phyloP scores from a whole-genome alignment of 2,329 filamentous ascomycete genomes.

The Thermoascus crustaceus region DNA sequence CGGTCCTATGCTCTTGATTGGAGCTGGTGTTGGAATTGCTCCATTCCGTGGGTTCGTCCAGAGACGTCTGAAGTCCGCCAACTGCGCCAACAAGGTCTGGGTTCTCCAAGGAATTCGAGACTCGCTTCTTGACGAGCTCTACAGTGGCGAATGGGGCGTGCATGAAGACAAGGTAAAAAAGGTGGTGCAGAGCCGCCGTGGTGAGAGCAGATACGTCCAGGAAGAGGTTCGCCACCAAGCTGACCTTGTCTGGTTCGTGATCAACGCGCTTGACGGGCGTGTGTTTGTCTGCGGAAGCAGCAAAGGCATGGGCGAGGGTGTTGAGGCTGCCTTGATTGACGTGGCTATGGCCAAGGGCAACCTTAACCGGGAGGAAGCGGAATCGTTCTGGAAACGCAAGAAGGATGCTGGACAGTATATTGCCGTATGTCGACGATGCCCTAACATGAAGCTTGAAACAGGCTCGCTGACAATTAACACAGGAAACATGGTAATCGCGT shows the following conservation, averaged over 20 bases:
- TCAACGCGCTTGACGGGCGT: conserved; percentile 90
- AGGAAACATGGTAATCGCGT: too few relatives aligned
- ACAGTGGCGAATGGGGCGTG: conserved; percentile 91
- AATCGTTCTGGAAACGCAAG: conserved; percentile 85
- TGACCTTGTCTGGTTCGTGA: conserved; percentile 96
- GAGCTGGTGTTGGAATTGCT: conserved; percentile 91
- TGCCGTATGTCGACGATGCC: conserved; percentile 61
- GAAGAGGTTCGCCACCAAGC: conserved; percentile 88
- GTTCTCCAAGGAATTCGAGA: conserved; percentile 92
- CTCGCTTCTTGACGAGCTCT: conserved; percentile 88
- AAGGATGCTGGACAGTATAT: conserved; percentile 92
- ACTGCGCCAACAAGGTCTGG: conserved; percentile 97
- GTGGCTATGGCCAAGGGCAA: conserved; percentile 91
- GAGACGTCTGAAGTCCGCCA: conserved; percentile 83
- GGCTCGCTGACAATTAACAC: too few relatives aligned
- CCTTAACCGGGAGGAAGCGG: conserved; percentile 70
- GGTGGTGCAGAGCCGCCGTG: conserved; percentile 66
- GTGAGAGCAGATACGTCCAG: conserved; percentile 85
- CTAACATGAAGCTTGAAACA: too few relatives aligned
- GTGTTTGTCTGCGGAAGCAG: conserved; percentile 94
- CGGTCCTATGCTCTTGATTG: conserved; percentile 95
- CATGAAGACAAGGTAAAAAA: conserved; percentile 81
- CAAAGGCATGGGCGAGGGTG: conserved; percentile 96
- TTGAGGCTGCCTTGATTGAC: conserved; percentile 77
- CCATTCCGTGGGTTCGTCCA: conserved; percentile 98